Conservation (phyloP, 2,329 filamentous ascomycete genomes). For the Colletotrichum liriopes region DNA sequence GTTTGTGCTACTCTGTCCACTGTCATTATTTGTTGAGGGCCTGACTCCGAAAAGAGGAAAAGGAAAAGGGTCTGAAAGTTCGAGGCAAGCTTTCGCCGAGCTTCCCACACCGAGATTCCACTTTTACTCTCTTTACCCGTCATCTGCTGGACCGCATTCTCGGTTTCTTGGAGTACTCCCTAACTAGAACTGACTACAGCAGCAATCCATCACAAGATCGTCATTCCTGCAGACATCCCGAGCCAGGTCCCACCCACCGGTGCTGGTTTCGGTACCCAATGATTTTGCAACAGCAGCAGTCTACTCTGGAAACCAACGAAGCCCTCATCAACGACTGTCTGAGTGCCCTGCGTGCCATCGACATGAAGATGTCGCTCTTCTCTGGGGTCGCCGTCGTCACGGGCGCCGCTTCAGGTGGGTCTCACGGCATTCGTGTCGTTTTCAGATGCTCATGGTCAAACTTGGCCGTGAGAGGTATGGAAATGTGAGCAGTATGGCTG, state of each 20-base stretch:
- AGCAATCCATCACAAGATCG: conserved; percentile 16
- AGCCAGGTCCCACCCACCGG: neutral
- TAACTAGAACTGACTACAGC: neutral
- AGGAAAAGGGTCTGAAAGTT: neutral
- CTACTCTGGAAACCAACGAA: conserved; percentile 7
- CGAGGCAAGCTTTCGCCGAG: neutral
- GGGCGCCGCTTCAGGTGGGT: conserved; percentile 52
- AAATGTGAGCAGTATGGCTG: neutral
- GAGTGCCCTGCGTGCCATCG: conserved; percentile 3
- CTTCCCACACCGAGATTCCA: neutral
- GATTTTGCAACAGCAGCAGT: conserved; percentile 2
- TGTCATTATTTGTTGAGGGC: neutral
- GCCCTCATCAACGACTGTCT: conserved; percentile 19
- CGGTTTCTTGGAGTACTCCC: neutral
- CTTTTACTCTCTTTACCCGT: neutral
- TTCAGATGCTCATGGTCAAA: neutral
- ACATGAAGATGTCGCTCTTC: conserved; percentile 47
- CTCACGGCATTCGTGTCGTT: neutral
- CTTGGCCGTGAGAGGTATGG: neutral
- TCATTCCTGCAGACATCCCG: conserved; percentile 8
- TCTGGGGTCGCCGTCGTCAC: conserved; percentile 52
- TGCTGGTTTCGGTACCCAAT: neutral
- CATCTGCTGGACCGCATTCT: neutral
- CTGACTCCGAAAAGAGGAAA: neutral
- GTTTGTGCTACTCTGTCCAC: neutral